Base-by-base conservation (phyloP, 306 rosid genomes). In the Lagenaria siceraria region DNA sequence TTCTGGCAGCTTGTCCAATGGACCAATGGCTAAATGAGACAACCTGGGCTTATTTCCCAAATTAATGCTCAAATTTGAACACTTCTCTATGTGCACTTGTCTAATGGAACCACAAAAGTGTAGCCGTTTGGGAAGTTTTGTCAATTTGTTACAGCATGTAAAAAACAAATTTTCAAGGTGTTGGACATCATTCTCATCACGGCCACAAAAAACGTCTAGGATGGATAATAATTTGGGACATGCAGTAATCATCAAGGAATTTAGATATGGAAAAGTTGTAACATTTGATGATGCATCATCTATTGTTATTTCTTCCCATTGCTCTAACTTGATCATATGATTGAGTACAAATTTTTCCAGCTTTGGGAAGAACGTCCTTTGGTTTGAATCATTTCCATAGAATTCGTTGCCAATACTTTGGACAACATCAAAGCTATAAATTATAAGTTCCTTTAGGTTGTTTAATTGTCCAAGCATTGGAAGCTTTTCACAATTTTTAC, bases 231-330 rank as follows among this genome's bases (percentile, higher is more conserved):
- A 55, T 10, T 21, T 55, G 6, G 27, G 27, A 9, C 61, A 55
- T 2, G 2, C 1, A 8, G 0, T 0, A 8, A 55, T 21, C 0
- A 21, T 0, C 61, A 21, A 55, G 0, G 0, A 0, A 0, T 21
- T 4, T 0, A 55, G 61, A 9, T 10, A 1, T 0, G 61, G 29
- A 21, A 55, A 55, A 55, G 14, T 3, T 55, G 27, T 21, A 55
- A 55, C 14, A 55, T 55, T 55, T 3, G 10, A 8, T 40, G 33
- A 36, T 36, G 42, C 8, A 36, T 36, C 42, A 36, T 3, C 0
- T 8, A 2, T 8, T 8, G 2, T 40, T 8, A 46, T 10, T 46
- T 46, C 51, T 2, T 46, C 5, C 29, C 61, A 53, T 0, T 53
- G 24, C 24, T 19, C 11, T 8, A 40, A 1, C 2, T 8, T 7